Base-by-base conservation (phyloP, 345 rosid genomes). In the Anacardium occidentale region DNA sequence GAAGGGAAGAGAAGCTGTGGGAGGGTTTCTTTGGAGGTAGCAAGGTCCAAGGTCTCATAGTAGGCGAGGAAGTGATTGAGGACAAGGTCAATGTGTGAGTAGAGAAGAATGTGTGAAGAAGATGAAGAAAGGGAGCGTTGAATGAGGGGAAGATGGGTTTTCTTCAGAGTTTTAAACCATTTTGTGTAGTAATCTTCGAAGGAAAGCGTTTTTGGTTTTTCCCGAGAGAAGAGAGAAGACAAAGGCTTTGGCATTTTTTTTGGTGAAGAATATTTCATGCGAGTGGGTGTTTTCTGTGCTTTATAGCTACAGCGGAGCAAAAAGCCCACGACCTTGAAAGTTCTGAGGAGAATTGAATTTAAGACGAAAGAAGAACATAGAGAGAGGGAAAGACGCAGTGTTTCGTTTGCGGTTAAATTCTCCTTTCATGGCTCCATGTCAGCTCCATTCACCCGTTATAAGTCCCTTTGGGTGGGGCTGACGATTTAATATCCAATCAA, bases 41-140 rank as follows among this genome's bases (percentile, higher is more conserved):
- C 90, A 22, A 79, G 85, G 80, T 94, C 96, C 70, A 94, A 89
- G 68, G 90, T 68, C 77, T 89, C 85, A 83, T 90, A 94, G 84
- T 91, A 91, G 26, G 84, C 71, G 71, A 86, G 87, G 34, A 94
- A 62, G 82, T 91, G 97, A 69, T 82, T 87, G 83, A 84, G 94
- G 76, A 94, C 80, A 73, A 83, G 84, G 25, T 83, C 86, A 8
- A 83, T 77, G 58, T 78, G 88, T 72, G 87, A 77, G 68, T 88
- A 81, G 78, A 88, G 81, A 13, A 83, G 86, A 25, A 83, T 53
- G 11, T 84, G 79, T 1, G 86, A 74, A 44, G 86, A 76, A 50
- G 90, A 70, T 5, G 53, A 74, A 53, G 90, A 82, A 56, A 93
- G 83, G 12, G 98, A 83, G 64, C 80, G 80, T 12, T 77, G 80